phyloP scores from a whole-genome alignment of 2,329 filamentous ascomycete species.

The Colletotrichum sp. region DNA sequence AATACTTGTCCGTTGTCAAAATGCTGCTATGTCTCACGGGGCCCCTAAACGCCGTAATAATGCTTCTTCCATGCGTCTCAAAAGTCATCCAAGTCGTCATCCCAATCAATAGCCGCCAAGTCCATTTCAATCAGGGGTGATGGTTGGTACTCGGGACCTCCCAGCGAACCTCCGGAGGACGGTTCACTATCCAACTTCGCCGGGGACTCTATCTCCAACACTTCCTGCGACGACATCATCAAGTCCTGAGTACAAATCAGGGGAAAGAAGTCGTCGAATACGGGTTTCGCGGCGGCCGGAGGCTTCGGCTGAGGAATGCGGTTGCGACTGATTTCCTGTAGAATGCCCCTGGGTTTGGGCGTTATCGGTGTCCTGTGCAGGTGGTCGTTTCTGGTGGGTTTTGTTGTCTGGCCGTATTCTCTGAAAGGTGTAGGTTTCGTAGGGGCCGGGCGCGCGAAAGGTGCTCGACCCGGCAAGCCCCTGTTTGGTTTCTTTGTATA shows the following conservation, averaged over 20 bases:
- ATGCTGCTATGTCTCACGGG: neutral
- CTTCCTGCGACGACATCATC: conserved; percentile 50
- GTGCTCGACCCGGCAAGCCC: neutral
- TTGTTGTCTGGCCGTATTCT: neutral
- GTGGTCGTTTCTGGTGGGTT: neutral
- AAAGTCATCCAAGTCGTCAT: conserved; percentile 21
- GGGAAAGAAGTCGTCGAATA: conserved; percentile 24
- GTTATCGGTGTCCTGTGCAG: neutral
- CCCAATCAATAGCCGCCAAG: conserved; percentile 14
- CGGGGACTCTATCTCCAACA: conserved; percentile 44
- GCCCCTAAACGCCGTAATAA: neutral
- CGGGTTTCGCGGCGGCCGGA: neutral
- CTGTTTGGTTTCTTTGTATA: neutral
- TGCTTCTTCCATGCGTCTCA: neutral
- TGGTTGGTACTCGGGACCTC: neutral
- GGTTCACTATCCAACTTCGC: conserved; percentile 1
- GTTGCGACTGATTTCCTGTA: conserved; percentile 1
- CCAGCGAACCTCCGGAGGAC: neutral
- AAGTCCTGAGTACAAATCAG: conserved; percentile 53
- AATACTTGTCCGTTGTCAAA: neutral
- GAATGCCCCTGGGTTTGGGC: neutral
- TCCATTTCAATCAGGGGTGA: conserved; percentile 2
- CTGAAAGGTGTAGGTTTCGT: neutral
- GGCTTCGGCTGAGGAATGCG: neutral
- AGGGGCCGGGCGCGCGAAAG: neutral